Evolutionary conservation across 2,329 filamentous ascomycete species (phyloP).

Genomic region (Botrytis medusae): DNA sequence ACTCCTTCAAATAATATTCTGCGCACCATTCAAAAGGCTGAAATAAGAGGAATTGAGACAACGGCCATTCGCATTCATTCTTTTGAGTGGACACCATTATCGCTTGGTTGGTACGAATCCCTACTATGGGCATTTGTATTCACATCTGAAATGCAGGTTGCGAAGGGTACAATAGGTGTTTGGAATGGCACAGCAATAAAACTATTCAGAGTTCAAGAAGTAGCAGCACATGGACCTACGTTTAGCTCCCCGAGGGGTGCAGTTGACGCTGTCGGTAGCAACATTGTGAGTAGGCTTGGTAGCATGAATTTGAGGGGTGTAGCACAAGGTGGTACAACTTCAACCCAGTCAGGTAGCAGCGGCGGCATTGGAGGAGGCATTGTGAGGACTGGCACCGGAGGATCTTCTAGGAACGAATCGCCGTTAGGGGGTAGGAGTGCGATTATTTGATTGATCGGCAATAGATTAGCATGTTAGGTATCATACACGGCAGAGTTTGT

Average conservation of each 20-base stretch:
- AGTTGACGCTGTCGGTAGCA: slow-evolving; percentile 89
- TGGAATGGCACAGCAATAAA: slow-evolving; percentile 92
- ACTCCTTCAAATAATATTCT: slow-evolving; percentile 48
- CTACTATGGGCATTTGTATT: slow-evolving; percentile 94
- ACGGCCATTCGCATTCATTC: slow-evolving; percentile 76
- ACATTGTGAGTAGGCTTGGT: slow-evolving; percentile 83
- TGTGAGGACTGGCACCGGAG: slow-evolving; percentile 22
- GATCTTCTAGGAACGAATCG: slow-evolving; percentile 16
- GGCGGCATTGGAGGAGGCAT: slow-evolving; percentile 9
- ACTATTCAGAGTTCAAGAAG: slow-evolving; percentile 87
- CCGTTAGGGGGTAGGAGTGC: slow-evolving; percentile 23
- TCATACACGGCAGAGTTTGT: background rate
- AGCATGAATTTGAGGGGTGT: slow-evolving; percentile 53
- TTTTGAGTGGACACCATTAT: slow-evolving; percentile 90
- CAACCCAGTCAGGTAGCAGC: background rate
- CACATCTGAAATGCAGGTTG: slow-evolving; percentile 81
- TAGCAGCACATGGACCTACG: slow-evolving; percentile 74
- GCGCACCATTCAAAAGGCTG: slow-evolving; percentile 57
- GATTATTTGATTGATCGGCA: slow-evolving; percentile 15
- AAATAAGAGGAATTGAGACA: slow-evolving; percentile 71
- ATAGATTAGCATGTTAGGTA: background rate
- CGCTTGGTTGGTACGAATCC: slow-evolving; percentile 93
- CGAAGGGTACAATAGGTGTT: slow-evolving; percentile 83
- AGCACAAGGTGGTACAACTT: slow-evolving; percentile 19
- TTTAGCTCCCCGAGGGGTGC: slow-evolving; percentile 83